phyloP scores from a whole-genome alignment of 169 alveolate genomes.

The Cryptosporidium viatorum region DNA sequence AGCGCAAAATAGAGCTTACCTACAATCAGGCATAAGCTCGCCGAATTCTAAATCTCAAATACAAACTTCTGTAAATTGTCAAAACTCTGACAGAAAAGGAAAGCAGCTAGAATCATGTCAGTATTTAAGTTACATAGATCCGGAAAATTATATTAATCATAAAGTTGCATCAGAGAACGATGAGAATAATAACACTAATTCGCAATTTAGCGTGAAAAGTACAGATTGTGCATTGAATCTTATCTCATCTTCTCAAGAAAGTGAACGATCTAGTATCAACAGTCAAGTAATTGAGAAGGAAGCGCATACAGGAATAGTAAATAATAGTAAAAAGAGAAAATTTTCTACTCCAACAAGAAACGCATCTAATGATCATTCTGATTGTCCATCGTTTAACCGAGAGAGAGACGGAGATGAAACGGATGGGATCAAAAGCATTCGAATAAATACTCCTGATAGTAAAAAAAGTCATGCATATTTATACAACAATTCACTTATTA shows the following conservation, averaged over 20 bases:
- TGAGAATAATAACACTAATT: not conserved
- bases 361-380: not conserved
- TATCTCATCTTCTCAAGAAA: constrained; percentile 1
- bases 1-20: constrained; percentile 10
- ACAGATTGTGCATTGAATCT: not conserved
- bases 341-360: constrained; percentile 14
- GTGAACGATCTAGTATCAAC: not conserved
- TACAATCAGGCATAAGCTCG: not conserved
- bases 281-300: not conserved
- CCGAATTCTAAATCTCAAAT: not conserved
- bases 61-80: not conserved
- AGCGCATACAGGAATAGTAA: not conserved
- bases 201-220: constrained; percentile 8
- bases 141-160: not conserved
- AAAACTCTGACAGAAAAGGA: not conserved
- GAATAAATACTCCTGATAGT: not conserved
- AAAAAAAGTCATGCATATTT: not conserved
- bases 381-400: not conserved
- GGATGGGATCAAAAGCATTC: not conserved
- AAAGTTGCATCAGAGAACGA: not conserved
- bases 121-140: not conserved
- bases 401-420: not conserved
- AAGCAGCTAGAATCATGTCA: not conserved
- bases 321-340: constrained; percentile 39
- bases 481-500: constrained; percentile 42